Evolutionary conservation across 208 protist species (phyloP), one percentile per base, ranked within the genome.

Genomic region (Trypanosoma grayi): DNA sequence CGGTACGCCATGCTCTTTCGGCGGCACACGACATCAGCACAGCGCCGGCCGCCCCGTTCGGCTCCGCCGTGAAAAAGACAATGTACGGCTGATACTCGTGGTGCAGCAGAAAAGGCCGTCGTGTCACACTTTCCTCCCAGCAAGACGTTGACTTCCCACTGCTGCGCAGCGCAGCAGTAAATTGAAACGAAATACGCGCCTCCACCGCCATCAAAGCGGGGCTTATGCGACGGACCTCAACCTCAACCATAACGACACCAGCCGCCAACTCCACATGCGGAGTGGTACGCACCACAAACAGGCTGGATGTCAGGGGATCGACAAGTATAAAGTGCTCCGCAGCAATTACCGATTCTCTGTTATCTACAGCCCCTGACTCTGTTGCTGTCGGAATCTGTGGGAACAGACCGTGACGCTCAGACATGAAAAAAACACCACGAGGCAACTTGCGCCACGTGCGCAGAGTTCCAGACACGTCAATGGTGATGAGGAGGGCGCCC

Each of bases 371-470:
- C 31, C 1, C 34, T 27, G 9, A n/a, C n/a, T n/a, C n/a, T n/a
- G n/a, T n/a, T n/a, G n/a, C n/a, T n/a, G n/a, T n/a, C n/a, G n/a
- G n/a, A n/a, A n/a, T n/a, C n/a, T n/a, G 16, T 36, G 63, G 39
- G 43, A 90, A 90, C 4, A 85, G 45, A 31, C 73, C 71, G 25
- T 78, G 63, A 6, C 59, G 56, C 50, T 90, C 79, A 8, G 73
- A 73, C 30, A 85, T 70, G 33, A 92, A 86, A 56, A 88, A 79
- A 39, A 92, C 44, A 41, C 77, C 74, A 46, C 76, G 75, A 8
- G 85, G 81, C 28, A 92, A 74, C 69, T 85, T 92, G 33, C 85
- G 77, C 85, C 78, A 86, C 31, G 85, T 55, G 16, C 85, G 79
- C 43, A 88, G 45, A 18, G 70, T 68, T 27, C 85, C 85, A 34